Base-by-base conservation (phyloP, 441 rosid species). In the Brassica balearica region DNA sequence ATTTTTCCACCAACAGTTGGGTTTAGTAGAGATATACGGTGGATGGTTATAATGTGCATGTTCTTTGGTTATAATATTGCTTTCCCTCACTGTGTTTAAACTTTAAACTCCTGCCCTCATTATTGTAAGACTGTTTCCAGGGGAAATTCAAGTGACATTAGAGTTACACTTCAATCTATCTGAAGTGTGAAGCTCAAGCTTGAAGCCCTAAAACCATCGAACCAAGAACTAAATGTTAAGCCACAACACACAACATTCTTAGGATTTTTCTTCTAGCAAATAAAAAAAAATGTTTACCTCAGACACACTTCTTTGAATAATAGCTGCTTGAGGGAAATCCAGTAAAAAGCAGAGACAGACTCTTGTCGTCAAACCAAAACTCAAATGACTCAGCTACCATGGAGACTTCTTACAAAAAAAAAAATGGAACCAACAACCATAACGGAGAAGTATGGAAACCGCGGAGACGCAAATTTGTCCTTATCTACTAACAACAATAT, bases 141-240 rank as follows among this genome's bases (percentile, higher is more conserved):
- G 85, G 82, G 92, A 94, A 71, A 94, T 90, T 6, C 98, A 89
- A 27, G 98, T 94, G 29, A 94, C 92, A 38, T 89, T 83, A 2
- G 98, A 88, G 41, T 92, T 88, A 77, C 92, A 84, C 56, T 96
- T 96, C 2, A 88, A 82, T 80, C 94, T 88, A 86, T 94, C 97
- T 1, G 90, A 79, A 5, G 95, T 91, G 86, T 96, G 91, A 63
- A 94, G 80, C 80, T 94, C 98, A 38, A 94, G 88, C 88, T 89
- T 94, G 87, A 94, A 82, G 0, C 94, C 96, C 96, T 91, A 78
- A 65, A 77, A 64, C 74, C 41, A 78, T 46, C 5, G 53, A 46
- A 46, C 14, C 5, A 46, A 43, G 51, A 43, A 43, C 51, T 43
- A 43, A 46, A 46, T 46, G 14, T 46, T 46, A 46, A 46, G 53